Evolutionary conservation across 441 rosid genomes (phyloP).

Genomic region (Oxalis stricta): DNA sequence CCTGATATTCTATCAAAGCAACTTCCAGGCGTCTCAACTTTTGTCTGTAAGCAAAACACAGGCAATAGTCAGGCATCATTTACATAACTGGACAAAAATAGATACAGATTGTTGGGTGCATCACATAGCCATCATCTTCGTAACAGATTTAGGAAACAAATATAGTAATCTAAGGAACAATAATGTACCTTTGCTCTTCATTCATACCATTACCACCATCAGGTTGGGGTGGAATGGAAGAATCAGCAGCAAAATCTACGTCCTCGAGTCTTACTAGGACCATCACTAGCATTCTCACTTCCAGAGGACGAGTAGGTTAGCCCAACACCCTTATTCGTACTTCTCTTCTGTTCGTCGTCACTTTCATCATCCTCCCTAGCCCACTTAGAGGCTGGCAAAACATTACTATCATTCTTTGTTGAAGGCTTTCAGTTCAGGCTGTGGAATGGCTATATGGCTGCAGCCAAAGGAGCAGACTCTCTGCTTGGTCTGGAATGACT

Average conservation of each 20-base stretch:
- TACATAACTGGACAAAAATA: background rate
- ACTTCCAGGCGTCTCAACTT: constrained; percentile 85
- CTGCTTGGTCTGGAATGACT: constrained; percentile 23
- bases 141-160: too few relatives aligned
- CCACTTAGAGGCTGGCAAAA: constrained; percentile 93
- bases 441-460: constrained; percentile 43
- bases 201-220: constrained; percentile 63
- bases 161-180: too few relatives aligned
- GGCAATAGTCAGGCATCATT: constrained; percentile 9
- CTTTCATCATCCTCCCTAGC: constrained; percentile 86
- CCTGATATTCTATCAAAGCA: constrained; percentile 91
- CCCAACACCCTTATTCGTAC: constrained; percentile 37
- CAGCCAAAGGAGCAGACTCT: constrained; percentile 27
- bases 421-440: constrained; percentile 55
- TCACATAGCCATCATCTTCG: too few relatives aligned
- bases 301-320: constrained; percentile 87
- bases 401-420: constrained; percentile 53
- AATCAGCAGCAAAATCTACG: constrained; percentile 37
- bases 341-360: constrained; percentile 71
- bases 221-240: constrained; percentile 34
- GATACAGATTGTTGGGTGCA: too few relatives aligned
- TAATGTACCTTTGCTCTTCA: constrained; percentile 86
- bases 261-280: constrained; percentile 45
- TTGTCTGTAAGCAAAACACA: constrained; percentile 50
- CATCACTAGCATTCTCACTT: constrained; percentile 73